Base-by-base conservation (phyloP, 768 basidiomycete genomes). In the Cystofilobasidium ferigula region DNA sequence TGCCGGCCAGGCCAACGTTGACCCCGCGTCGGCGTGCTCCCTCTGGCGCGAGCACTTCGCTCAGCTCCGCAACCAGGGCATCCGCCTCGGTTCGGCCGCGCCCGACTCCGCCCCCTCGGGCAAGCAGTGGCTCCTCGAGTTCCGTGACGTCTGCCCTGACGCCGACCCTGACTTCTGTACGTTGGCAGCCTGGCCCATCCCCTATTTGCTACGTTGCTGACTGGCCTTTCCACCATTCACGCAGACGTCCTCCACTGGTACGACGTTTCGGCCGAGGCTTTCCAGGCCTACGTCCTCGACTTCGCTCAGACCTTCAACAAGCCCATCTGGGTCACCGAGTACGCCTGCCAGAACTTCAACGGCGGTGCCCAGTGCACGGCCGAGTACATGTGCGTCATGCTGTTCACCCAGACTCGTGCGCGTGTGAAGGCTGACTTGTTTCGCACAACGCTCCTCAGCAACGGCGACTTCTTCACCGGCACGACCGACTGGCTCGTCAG, bases 301-400 rank as follows among this genome's bases (percentile, higher is more conserved):
- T 66, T 66, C 26, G 58, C 59, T 36, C 0, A 22, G 26, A 66
- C 64, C 24, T 64, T 66, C 24, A 16, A 22, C 4, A 47, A 57
- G 57, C 57, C 63, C 8, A 57, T 64, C 57, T 64, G 63, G 63
- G 57, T 58, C 26, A 64, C 63, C 51, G 63, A 64, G 56, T 76
- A 76, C 69, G 74, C 73, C 57, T 75, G 74, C 70, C 75, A 77
- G 69, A 72, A 72, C 64, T 77, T 73, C 68, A 73, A 73, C 68
- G 73, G 71, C n/a, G 74, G 72, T 20, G 71, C 75, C 43, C 76
- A 77, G 71, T 76, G 75, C 63, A 56, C 66, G 12, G 34, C 34
- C 45, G 58, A 62, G 34, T 61, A 67, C 61, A 53, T 67, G 45
- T 57, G 57, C 36, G 38, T 28, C 13, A 24, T 24, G 3, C 58